Base-by-base conservation (phyloP, 345 rosid genomes). In the Lagerstroemia speciosa region DNA sequence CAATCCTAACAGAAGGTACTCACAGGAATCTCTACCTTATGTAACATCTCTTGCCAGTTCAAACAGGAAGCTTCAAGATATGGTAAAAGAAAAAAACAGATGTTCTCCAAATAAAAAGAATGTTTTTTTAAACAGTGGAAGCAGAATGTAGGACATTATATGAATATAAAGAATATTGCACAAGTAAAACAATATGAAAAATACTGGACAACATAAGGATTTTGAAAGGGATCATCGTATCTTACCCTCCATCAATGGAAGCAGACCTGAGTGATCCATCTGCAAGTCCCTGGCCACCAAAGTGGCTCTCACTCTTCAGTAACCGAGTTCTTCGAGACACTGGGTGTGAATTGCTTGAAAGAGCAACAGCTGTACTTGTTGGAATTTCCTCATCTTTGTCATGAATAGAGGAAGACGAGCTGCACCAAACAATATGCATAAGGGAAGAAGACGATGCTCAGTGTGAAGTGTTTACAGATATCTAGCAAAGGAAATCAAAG, bases 381-480 rank as follows among this genome's bases (percentile, higher is more conserved):
- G 95, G 97, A 73, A 94, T 78, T 75, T 89, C 97, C 71, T 94
- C 99, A 76, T 91, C 93, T 78, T 83, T 80, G 73, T 91, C 97
- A 79, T 87, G 73, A 81, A 86, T 79, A 82, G 90, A 85, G 69
- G 84, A 85, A 71, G 79, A 86, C 73, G 91, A 88, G 79, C 99
- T 94, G 96, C 81, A 85, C 61, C 76, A 77, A 76, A 60, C 57
- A 76, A 75, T 74, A 67, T 76, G 74, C 75, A 76, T 76, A 69
- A 81, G 60, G 68, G 75, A 68, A 65, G 76, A 57, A 76, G 61
- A 64, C 60, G 32, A 38, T 40, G 52, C 53, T 38, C 45, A 36
- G 50, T 67, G 46, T 58, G 37, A 64, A 67, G 20, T 16, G 68
- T 27, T 63, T 38, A n/a, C 43, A 3, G 20, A 31, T 48, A 58